phyloP scores from a whole-genome alignment of 495 filamentous ascomycete genomes.

The Copromyces sp. region DNA sequence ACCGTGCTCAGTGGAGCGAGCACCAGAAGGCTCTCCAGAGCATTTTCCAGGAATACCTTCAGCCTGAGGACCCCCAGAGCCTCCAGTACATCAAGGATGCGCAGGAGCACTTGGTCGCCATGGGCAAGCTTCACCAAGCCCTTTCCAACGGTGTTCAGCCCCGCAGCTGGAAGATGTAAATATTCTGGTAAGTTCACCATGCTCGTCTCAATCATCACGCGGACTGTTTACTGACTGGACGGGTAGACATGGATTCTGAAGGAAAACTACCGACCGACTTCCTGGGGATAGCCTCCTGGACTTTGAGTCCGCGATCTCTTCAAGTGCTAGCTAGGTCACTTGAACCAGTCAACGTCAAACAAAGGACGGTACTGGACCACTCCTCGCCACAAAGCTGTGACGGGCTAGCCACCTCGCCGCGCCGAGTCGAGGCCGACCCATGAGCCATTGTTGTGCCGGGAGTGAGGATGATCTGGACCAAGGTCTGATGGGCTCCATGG shows the following conservation, averaged over 20 bases:
- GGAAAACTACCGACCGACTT: background rate
- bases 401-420: background rate
- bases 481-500: background rate
- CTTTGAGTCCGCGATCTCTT: background rate
- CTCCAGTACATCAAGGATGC: constrained; percentile 35
- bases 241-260: background rate
- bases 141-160: background rate
- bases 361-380: background rate
- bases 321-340: background rate
- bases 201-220: background rate
- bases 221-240: background rate
- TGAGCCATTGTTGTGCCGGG: background rate
- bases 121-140: constrained; percentile 23
- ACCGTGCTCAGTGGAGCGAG: constrained; percentile 37
- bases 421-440: background rate
- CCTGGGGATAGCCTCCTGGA: constrained; percentile 11
- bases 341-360: background rate
- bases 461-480: background rate
- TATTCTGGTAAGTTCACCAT: background rate
- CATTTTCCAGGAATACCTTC: constrained; percentile 30
- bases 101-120: constrained; percentile 33
- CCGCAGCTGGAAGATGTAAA: background rate
- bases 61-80: constrained; percentile 35
- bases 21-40: constrained; percentile 37
- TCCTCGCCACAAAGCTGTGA: background rate